Base-by-base conservation (phyloP, 1,284 basidiomycete species). In the Tremellales sp. region DNA sequence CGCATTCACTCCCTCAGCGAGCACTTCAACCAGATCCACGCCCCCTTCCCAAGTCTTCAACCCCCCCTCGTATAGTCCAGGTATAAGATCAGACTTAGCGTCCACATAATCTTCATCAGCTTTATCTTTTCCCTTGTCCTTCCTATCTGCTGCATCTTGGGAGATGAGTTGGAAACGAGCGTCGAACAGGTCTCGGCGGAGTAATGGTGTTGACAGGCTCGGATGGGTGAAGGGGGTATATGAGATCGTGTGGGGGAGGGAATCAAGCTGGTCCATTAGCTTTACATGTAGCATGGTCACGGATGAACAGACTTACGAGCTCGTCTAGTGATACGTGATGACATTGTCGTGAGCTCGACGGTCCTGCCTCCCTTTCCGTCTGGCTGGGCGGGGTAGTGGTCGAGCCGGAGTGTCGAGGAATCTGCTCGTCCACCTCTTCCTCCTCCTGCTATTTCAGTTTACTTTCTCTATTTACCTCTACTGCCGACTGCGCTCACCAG, bases 41-140 rank as follows among this genome's bases (percentile, higher is more conserved):
- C 89, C 87, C 56, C 91, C 96, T 71, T 98, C 94, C 94, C 94
- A 98, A 2, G 92, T 97, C 74, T 97, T 97, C 48, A 98, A 71
- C 0, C 94, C 94, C 13, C 94, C 94, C 74, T 97, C 94, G 65
- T 98, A 97, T 0, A 92, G 80, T 0, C 91, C 86, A 1, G 92
- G 89, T 10, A 97, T 82, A 11, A 98, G 80, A 73, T 97, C 94
- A 0, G 89, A 91, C 0, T 87, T 84, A 0, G 86, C 82, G 56
- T 90, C 85, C 19, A 91, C 75, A 53, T 86, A 89, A 12, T 65
- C 64, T 21, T 71, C 65, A 11, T 59, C 63, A n/a, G 65, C 62
- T 7, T 49, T 27, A 36, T 41, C 36, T 21, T 39, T 39, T 13
- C 50, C 46, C 17, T 53, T 44, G 7, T 57, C 42, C 10, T 53